Evolutionary conservation across 441 rosid genomes (phyloP).

Genomic region (Omphalea diandra): DNA sequence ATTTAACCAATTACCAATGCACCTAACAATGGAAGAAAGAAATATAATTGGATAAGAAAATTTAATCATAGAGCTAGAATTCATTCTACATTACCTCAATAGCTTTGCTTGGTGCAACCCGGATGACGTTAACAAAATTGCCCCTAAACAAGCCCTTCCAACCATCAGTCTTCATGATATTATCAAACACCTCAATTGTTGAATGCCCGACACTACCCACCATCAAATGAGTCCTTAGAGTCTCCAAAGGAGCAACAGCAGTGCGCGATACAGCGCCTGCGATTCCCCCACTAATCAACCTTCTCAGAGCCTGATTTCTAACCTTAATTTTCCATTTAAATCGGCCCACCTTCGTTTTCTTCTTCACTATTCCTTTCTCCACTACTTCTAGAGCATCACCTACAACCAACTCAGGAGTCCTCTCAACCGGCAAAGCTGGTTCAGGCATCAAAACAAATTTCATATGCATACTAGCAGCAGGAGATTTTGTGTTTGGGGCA

Average conservation of each 20-base stretch:
- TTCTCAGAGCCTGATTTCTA: slow-evolving; percentile 45
- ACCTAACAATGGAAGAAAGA: background rate
- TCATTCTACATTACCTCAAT: slow-evolving; percentile 42
- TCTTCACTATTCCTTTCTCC: slow-evolving; percentile 30
- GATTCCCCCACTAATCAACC: slow-evolving; percentile 56
- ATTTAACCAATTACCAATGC: background rate
- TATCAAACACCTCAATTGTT: slow-evolving; percentile 59
- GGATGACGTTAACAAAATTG: slow-evolving; percentile 85
- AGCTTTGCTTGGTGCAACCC: slow-evolving; percentile 92
- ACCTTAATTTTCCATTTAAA: slow-evolving; percentile 43
- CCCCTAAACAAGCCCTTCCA: slow-evolving; percentile 97
- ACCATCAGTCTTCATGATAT: slow-evolving; percentile 82
- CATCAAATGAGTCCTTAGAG: slow-evolving; percentile 94
- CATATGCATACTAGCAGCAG: slow-evolving; percentile 27
- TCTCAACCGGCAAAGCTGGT: slow-evolving; percentile 33
- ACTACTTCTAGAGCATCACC: slow-evolving; percentile 29
- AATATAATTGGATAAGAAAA: background rate
- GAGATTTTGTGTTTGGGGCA: slow-evolving; percentile 21
- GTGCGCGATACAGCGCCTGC: slow-evolving; percentile 57
- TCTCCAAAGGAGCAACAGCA: slow-evolving; percentile 86
- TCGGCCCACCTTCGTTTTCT: slow-evolving; percentile 24
- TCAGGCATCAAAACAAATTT: slow-evolving; percentile 34
- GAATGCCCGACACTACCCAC: slow-evolving; percentile 88
- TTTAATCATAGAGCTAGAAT: background rate
- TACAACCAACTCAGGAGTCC: slow-evolving; percentile 28